Evolutionary conservation across 1,284 basidiomycete genomes (phyloP).

Genomic region (Pascua sp.): DNA sequence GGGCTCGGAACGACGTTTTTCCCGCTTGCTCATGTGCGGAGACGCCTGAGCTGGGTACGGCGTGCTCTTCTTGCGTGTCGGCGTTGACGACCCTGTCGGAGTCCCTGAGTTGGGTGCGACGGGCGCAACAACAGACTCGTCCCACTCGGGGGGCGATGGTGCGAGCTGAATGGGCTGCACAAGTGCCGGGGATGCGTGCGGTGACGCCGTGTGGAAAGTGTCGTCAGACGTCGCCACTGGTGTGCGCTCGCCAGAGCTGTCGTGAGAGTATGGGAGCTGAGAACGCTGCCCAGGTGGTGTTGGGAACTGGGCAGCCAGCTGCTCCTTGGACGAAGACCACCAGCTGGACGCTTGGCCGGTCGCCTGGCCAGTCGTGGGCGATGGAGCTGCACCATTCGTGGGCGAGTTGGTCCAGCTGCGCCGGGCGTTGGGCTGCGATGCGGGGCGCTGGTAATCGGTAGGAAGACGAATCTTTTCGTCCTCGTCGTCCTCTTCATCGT

Average conservation of each 20-base stretch:
- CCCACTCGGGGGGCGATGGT: background rate
- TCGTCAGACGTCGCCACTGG: background rate
- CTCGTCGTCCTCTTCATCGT: conserved; percentile 6
- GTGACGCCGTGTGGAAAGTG: conserved; percentile 2
- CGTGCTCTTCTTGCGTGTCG: background rate
- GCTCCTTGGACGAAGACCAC: background rate
- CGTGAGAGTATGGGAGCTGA: background rate
- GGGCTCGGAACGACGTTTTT: background rate
- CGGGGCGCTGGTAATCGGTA: background rate
- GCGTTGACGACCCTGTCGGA: background rate
- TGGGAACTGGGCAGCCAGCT: background rate
- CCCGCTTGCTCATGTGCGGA: background rate
- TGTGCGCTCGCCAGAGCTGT: background rate
- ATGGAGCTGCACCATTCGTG: background rate
- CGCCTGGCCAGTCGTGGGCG: background rate
- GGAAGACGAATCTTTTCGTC: conserved; percentile 8
- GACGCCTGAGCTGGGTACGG: conserved; percentile 9
- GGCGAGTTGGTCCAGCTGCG: background rate
- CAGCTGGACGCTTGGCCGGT: background rate
- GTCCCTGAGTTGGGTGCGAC: background rate
- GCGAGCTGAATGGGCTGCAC: too few relatives aligned
- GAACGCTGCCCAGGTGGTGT: background rate
- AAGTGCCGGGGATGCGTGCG: background rate
- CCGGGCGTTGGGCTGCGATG: background rate
- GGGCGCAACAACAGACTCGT: background rate